Base-by-base conservation (phyloP, 352 stramenopile genomes). In the Phytophthora ramorum region DNA sequence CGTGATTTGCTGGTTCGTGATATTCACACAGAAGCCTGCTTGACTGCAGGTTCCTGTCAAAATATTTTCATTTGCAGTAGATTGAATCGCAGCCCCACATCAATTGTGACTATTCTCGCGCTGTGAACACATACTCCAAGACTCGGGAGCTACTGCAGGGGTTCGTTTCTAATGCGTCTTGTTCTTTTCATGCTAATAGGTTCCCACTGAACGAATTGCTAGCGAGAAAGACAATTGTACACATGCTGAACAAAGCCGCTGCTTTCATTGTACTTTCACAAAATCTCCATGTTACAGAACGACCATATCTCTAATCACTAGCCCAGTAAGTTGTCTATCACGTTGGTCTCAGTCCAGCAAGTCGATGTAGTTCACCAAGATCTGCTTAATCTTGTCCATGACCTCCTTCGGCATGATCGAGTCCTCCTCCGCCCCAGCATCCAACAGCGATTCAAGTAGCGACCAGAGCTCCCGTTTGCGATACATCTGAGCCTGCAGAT, bases 341-440 rank as follows among this genome's bases (percentile, higher is more conserved):
- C 14, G 16, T n/a, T 10, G 10, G 16, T 30, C 22, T 81, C 56
- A 92, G 66, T 92, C 84, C 14, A 92, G 57, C 28, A 86, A 43
- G 44, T 92, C 78, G 19, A 91, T 81, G 38, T 85, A 76, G n/a
- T 62, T 62, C 5, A 92, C 54, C 13, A 92, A 57, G 38, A 91
- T 79, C 22, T 71, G 67, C 17, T 86, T 78, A 17, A 79, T 70
- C 35, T 65, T 63, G 32, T 75, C 38, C 0, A 76, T 65, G 3
- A 83, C 68, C 0, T 79, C 59, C 3, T 32, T 47, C 0, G 81
- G 76, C 54, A 90, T 50, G 1, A 40, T 35, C 8, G 80, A 76
- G 52, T 90, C 81, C 3, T 83, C 76, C 2, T 70, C 50, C 0
- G 55, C 69, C 8, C 75, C 83, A 9, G 60, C 61, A 7, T 63